Evolutionary conservation across 148 eudicot species (phyloP), one percentile per base, ranked within the genome.

Genomic region (Rhododendron henanense): DNA sequence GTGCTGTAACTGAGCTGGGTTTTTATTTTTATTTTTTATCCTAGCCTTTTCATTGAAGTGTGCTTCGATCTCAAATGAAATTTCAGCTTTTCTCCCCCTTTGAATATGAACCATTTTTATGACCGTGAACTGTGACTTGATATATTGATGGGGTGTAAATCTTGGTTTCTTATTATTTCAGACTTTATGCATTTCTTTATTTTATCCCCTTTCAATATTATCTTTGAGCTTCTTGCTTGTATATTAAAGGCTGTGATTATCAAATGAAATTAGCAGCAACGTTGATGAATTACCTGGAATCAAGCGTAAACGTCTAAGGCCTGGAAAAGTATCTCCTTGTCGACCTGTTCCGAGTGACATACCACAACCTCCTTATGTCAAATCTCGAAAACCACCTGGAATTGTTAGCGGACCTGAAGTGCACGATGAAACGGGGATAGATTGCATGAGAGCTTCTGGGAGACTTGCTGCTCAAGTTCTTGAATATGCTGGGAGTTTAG

Each of bases 401-500:
- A 91, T 97, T 75, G 87, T 94, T 50, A 90, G 93, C 90, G 96
- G 95, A 53, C 90, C 92, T 18, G 98, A 95, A 88, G 93, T 97
- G 89, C 98, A 95, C 85, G 94, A 97, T 88, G 90, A 92, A 61
- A 88, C 82, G 67, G 99, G 99, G 76, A 97, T 95, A 79, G 95
- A 93, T 44, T 92, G 93, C 90, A 97, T 97, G 98, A 91, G 98
- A 90, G 99, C 98, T 87, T 95, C 98, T 21, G 98, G 99, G 37
- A 92, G 87, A 90, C 94, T 97, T 86, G 99, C 99, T 37, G 99
- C 99, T 1, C 95, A 87, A 87, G 98, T 97, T 92, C 99, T 94
- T 87, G 90, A 95, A 88, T 90, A 95, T 92, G 99, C 99, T n/a
- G 99, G 99, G 86, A 94, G 98, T 73, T 93, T 97, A 86, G 98